Percentiles rank a stretch among this genome's conserved stretches.
Evolutionary conservation across 192 early-diverging fungal genomes (phyloP).

Genomic region (Coemansia sp.): DNA sequence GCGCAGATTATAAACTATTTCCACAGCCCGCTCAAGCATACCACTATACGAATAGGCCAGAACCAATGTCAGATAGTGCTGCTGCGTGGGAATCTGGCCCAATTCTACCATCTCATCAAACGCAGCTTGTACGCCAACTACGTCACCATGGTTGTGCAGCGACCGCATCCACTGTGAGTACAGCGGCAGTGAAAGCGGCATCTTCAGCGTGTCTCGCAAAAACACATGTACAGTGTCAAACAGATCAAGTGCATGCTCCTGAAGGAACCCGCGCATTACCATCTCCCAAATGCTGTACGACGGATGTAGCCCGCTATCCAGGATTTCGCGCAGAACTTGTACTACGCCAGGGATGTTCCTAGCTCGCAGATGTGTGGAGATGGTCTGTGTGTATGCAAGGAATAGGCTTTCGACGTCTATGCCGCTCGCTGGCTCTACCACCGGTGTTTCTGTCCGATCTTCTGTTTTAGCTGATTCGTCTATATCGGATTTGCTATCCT

Average conservation of each 20-base stretch:
- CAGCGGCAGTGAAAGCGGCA: constrained; percentile 45
- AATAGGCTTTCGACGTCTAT: background rate
- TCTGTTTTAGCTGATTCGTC: background rate
- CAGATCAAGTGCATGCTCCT: constrained; percentile 48
- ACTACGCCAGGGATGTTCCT: constrained; percentile 38
- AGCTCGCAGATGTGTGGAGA: constrained; percentile 27
- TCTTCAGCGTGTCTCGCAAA: constrained; percentile 27
- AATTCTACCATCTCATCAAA: constrained; percentile 47
- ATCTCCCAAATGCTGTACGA: constrained; percentile 32
- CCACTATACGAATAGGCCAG: constrained; percentile 45
- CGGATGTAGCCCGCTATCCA: constrained; percentile 13
- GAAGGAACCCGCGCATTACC: constrained; percentile 33
- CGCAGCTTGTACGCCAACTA: constrained; percentile 36
- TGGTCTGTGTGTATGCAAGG: constrained; percentile 15
- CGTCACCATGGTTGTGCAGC: constrained; percentile 48
- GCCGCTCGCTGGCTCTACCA: background rate
- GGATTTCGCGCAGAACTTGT: constrained; percentile 30
- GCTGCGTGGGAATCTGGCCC: constrained; percentile 48
- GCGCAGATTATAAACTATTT: constrained; percentile 40
- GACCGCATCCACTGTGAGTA: constrained; percentile 50
- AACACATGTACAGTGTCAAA: constrained; percentile 43
- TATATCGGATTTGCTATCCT: background rate
- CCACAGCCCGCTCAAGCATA: constrained; percentile 41
- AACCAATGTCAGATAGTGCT: constrained; percentile 47
- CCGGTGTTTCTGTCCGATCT: background rate